These are phyloP conservation scores for Pichia cephalocereana DNA, from an alignment of 805 yeast species.

Conservation along the genomic window DNA sequence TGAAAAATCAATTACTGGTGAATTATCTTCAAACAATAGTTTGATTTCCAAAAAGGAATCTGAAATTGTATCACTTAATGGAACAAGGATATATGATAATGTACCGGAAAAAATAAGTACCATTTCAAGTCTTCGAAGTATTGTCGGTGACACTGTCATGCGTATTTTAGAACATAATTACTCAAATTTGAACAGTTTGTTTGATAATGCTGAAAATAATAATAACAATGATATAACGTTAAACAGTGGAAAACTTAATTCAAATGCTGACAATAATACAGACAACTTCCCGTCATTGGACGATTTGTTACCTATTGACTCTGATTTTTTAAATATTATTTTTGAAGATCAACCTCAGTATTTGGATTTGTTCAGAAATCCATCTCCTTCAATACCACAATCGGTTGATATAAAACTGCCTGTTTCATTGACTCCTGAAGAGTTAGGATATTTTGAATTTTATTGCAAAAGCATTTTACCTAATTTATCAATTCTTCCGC, in stretches of 20 bases:
- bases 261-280: background rate
- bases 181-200: slow-evolving; percentile 5
- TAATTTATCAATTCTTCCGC: slow-evolving; percentile 39
- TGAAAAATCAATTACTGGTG: background rate
- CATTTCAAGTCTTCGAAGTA: slow-evolving; percentile 6
- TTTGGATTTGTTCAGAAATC: slow-evolving; percentile 4
- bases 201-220: background rate
- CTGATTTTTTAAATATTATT: slow-evolving; percentile 6
- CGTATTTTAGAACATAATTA: slow-evolving; percentile 8
- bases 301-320: slow-evolving; percentile 6
- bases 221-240: background rate
- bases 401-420: slow-evolving; percentile 15
- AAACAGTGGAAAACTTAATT: background rate
- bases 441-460: slow-evolving; percentile 32
- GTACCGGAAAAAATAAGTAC: slow-evolving; percentile 1
- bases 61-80: background rate
- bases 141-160: slow-evolving; percentile 12
- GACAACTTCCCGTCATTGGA: slow-evolving; percentile 1
- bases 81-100: background rate
- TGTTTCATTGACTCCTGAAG: slow-evolving; percentile 10
- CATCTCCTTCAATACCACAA: slow-evolving; percentile 4
- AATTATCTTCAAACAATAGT: background rate
- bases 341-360: slow-evolving; percentile 12
- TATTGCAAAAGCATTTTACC: slow-evolving; percentile 37
- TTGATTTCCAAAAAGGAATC: background rate